Evolutionary conservation across 2,329 filamentous ascomycete genomes (phyloP), one percentile per base, ranked within the genome.

Genomic region (Xylariaceae sp.): DNA sequence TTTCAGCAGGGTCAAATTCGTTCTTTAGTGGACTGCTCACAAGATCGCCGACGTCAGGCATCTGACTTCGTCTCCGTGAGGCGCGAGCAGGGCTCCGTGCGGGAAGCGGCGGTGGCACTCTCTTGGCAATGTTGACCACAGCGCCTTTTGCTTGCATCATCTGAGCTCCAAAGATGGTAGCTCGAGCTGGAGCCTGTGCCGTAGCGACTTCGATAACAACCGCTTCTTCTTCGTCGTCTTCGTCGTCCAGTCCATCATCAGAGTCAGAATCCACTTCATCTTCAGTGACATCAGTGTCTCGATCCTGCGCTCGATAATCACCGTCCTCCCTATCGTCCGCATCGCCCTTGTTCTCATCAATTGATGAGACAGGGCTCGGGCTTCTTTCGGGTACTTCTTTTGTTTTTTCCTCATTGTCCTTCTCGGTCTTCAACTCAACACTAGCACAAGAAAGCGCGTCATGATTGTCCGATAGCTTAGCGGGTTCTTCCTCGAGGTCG

Each of bases 51-150:
- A 89, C 72, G 76, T 93, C 72, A 75, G 85, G 69, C 80, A 89
- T 77, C 73, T 89, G 74, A 72, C 82, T 71, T 70, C 76, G 80
- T 66, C 77, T 77, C 48, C 78, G 74, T 2, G 82, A 84, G 18
- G 74, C 70, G 78, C 90, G 66, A 73, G 86, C 86, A 0, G 90
- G 88, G 70, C 89, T 96, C 52, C 92, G 81, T 2, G 84, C 81
- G 1, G 92, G 92, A 10, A 96, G 81, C 7, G 89, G 86, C 1
- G 92, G 92, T 0, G 90, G 84, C 1, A 87, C 75, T 42, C 91
- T 83, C 75, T 93, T 95, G 10, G 89, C 86, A 60, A 97, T 96
- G 51, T 85, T 92, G 34, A 97, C 90, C 54, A 97, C 78, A 54
- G 88, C 88, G 23, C 91, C 90, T 69, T 89, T 88, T 45, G 85